A percentile compares a stretch with the other conserved stretches of the same genome.
Evolutionary conservation across 192 early-diverging fungal species (phyloP).

Genomic region (Umbelopsis ramanniana): DNA sequence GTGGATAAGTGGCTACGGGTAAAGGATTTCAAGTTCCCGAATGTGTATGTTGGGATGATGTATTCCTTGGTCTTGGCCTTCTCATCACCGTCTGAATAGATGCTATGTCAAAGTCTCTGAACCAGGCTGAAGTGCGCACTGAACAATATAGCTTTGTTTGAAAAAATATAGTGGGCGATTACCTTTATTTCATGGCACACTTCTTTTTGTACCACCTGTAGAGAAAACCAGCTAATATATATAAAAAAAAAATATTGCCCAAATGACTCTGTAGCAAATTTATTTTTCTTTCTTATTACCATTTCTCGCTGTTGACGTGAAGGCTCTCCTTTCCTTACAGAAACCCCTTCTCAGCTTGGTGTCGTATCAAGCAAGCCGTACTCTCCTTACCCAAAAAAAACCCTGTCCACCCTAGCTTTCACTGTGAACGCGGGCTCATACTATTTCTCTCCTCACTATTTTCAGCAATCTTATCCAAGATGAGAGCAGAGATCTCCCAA

Average conservation of each 20-base stretch:
- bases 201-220: no score
- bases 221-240: neutral
- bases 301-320: neutral
- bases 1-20: neutral
- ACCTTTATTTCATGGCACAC: no score
- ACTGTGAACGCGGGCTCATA: neutral
- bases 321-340: slow-evolving; percentile 13
- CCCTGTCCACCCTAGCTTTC: neutral
- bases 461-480: slow-evolving; percentile 4
- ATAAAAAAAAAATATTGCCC: neutral
- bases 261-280: neutral
- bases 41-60: no score
- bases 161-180: no score
- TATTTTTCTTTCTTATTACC: neutral
- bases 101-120: no score
- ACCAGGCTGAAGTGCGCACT: neutral
- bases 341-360: neutral
- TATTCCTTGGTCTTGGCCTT: no score
- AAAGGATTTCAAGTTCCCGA: neutral
- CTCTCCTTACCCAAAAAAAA: neutral
- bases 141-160: no score
- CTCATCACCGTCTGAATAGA: no score
- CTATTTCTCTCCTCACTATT: neutral
- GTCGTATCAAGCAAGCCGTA: neutral
- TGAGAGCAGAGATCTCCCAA: slow-evolving; percentile 23